Evolutionary conservation across 306 rosid genomes (phyloP), one percentile per base, ranked within the genome.

Genomic region (Oemleria cerasiformis): DNA sequence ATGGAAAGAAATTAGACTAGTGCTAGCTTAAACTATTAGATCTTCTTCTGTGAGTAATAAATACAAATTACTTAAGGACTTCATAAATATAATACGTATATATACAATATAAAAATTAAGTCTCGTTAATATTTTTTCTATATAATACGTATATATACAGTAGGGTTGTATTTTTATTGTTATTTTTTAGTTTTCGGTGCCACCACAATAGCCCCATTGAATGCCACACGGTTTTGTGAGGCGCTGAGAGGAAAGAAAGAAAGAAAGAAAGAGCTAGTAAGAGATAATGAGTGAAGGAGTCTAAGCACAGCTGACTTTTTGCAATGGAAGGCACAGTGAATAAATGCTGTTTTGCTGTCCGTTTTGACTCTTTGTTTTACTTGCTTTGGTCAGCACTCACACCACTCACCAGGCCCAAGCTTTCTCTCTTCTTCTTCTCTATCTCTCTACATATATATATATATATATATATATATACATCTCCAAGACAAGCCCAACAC

Each of bases 271-370:
- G 62, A 64, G n/a, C n/a, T n/a, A n/a, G 50, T 38, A 17, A 30
- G 1, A 43, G 51, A 48, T 51, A n/a, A 51, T 51, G 57, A 51
- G 57, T n/a, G 63, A 43, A 15, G 13, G 62, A 59, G 73, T 49
- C 75, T 57, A 57, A 73, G 67, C 56, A 44, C 48, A 51, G 83
- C 56, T 76, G 89, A 88, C 88, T 75, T 85, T 81, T 80, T 39
- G 81, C 59, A 51, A 73, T 14, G 73, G 45, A 42, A 36, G 38
- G 51, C 14, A 58, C 14, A 58, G 20, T n/a, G 74, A 85, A 87
- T 90, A 83, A 89, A 85, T 89, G 91, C 79, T 8, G 51, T 47
- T 72, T 71, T 73, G 77, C 71, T 83, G 82, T 66, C 75, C 21
- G 12, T 78, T 79, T 84, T 82, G 84, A 84, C 91, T 73, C 79